Evolutionary conservation across 805 yeast species (phyloP), one percentile per base, ranked within the genome.

Genomic region (Pichia phayaonensis): DNA sequence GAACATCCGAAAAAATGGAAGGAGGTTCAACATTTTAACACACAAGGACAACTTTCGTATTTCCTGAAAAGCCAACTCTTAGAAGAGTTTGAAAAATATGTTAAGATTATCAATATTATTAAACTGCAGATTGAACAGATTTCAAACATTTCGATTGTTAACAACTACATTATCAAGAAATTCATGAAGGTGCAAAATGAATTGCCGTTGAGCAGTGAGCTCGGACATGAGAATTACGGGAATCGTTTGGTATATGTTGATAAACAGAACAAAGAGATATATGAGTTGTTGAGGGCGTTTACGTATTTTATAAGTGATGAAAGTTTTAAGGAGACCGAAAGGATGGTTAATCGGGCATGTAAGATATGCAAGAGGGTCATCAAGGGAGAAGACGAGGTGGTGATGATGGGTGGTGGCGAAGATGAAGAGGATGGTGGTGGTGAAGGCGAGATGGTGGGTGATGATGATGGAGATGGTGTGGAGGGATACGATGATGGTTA

Each of bases 1-100:
- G 31, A 45, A 1, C 42, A 62, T 45, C 60, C 56, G 42, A 29
- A 27, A 12, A 56, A 54, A 45, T 62, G 65, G 64, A 56, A 52
- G 24, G 59, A 55, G 16, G 51, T 58, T 2, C 20, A 39, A 16
- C 54, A 26, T 20, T 50, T 45, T 53, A 51, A 56, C 2, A 41
- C 47, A 5, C 61, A 60, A 34, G 49, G 48, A 23, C 66, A 62
- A 40, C 49, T 58, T 7, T 38, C 59, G 2, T 42, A 50, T 6
- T 63, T 47, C 43, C 50, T 61, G 4, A 53, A 54, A 27, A 45
- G 41, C 38, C 54, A 57, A 26, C 50, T 62, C 12, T 55, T 54
- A 40, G 18, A 39, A 8, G 45, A 48, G 26, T 50, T 41, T 43
- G 18, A 18, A 13, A 34, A 46, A 26, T 43, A 49, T 45, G 3